Evolutionary conservation across 768 basidiomycete species (phyloP), one percentile per base, ranked within the genome.

Genomic region (Mycena vitilis): DNA sequence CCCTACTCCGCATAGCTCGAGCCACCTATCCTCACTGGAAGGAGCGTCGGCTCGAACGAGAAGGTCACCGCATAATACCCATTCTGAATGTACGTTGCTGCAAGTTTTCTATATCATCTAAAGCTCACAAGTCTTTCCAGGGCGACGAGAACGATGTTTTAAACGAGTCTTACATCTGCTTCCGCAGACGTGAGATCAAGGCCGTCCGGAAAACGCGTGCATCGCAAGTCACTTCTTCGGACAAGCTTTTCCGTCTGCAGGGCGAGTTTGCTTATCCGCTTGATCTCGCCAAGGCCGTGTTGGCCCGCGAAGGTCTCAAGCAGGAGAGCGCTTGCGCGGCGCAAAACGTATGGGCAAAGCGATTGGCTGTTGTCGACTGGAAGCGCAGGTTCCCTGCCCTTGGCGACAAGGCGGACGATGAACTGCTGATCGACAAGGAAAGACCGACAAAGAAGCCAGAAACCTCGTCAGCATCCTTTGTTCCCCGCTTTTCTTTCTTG

Each of bases 81-180:
- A 82, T 81, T 13, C 86, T 99, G 36, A 96, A 98, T 77, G 95
- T 96, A 78, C 71, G 92, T 82, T 72, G 91, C 81, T 4, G 38
- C 3, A 36, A 8, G 25, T 5, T 54, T n/a, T 48, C 9, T 52
- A 52, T 20, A 11, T 20, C 20, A 56, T 55, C 44, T 45, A 36
- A 34, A 61, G 22, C 70, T 66, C 52, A 65, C 25, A 40, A 51
- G 23, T 15, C 68, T 40, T 25, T 61, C 8, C 52, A 94, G 92
- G 91, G 88, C 73, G 96, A 99, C 78, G 96, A 98, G 80, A 87
- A 92, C 25, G 96, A 98, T 77, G 89, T 90, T 52, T 86, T 87
- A 70, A 95, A 95, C 63, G 96, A 97, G 73, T 96, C 98, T 0
- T 99, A 98, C 71, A 94, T 98, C 55, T 99, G 98, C 80, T 99